phyloP scores from a whole-genome alignment of 2,329 filamentous ascomycete genomes.

The Incumbomyces lentus region DNA sequence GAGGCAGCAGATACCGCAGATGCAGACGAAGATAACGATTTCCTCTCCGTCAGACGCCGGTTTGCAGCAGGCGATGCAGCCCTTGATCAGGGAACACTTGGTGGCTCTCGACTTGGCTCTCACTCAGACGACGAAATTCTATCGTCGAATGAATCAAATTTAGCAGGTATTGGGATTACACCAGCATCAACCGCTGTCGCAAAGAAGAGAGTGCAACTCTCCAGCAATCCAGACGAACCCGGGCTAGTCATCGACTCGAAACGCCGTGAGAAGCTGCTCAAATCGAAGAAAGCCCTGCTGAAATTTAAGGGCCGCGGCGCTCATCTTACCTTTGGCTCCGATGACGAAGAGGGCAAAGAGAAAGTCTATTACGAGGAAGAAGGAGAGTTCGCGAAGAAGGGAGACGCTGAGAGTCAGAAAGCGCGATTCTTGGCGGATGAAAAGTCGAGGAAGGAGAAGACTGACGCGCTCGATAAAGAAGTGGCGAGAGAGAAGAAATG shows the following conservation, averaged over 20 bases:
- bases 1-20: constrained; percentile 30
- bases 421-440: constrained; percentile 70
- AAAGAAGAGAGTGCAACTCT: constrained; percentile 40
- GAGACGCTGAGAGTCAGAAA: constrained; percentile 65
- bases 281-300: constrained; percentile 85
- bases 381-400: constrained; percentile 64
- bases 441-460: constrained; percentile 56
- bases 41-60: constrained; percentile 82
- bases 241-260: constrained; percentile 85
- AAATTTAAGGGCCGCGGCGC: constrained; percentile 80
- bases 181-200: constrained; percentile 18
- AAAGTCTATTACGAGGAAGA: constrained; percentile 84
- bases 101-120: constrained; percentile 38
- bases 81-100: constrained; percentile 26
- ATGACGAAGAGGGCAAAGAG: constrained; percentile 48
- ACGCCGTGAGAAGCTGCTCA: constrained; percentile 86
- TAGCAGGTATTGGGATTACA: constrained; percentile 24
- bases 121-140: constrained; percentile 21
- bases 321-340: constrained; percentile 80
- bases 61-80: constrained; percentile 59
- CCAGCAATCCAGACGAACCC: constrained; percentile 49
- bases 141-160: not conserved
- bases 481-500: constrained; percentile 62
- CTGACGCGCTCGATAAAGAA: constrained; percentile 75
- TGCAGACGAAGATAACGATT: constrained; percentile 63